Evolutionary conservation across 148 eudicot species (phyloP), one percentile per base, ranked within the genome.

Genomic region (Arctostaphylos glauca): DNA sequence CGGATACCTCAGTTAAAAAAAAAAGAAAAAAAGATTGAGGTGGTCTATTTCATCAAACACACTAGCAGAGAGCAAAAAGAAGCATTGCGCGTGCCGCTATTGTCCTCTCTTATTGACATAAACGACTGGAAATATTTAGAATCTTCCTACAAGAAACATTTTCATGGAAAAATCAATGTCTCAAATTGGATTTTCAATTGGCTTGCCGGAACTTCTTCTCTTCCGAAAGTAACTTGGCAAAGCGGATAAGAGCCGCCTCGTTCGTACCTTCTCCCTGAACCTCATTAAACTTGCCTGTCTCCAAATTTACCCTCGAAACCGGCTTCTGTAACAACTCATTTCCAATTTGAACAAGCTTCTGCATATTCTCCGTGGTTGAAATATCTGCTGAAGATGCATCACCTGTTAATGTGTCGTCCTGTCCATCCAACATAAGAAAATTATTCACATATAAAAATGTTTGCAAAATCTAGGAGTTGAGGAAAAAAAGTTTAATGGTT

Each of bases 321-420:
- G 88, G 90, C 87, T 90, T 87, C 78, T 87, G 70, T 19, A 95
- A 81, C 60, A 93, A 81, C 0, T 81, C 78, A 16, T 91, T 78
- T 6, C 92, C 98, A 13, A 89, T 88, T 54, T 89, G 78, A 49
- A 89, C 89, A 1, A 95, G 92, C 23, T 79, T 81, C 16, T 83
- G 84, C 87, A 95, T 75, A 66, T 91, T 95, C 77, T 91, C 88
- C 14, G 79, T 54, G 2, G 97, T 92, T 15, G 95, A 78, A 41
- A 87, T 86, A 82, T 93, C 97, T 0, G 84, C 81, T 0, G 92
- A 89, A 2, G 95, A 76, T 74, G 88, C 84, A n/a, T 87, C 84
- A 8, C 95, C 95, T 0, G 81, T 76, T 74, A 93, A 86, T 9
- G 81, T 81, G 75, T 91, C 92, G 56, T 90, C 92, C 94, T 94